phyloP scores from a whole-genome alignment of 768 basidiomycete species.

The Tylopilus sp. region DNA sequence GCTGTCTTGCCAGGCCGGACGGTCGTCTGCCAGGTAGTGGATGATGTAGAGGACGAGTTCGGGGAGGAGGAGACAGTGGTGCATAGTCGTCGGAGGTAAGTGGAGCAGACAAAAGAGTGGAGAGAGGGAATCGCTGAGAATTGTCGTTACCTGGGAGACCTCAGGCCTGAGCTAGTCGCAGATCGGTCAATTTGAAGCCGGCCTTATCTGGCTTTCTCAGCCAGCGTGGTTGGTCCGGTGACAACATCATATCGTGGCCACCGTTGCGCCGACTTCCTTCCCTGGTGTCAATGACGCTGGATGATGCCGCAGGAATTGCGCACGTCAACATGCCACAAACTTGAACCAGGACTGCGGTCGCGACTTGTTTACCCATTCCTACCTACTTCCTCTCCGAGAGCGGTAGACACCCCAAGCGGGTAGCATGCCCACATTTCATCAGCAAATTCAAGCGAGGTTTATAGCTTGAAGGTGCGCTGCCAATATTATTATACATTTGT shows the following conservation, averaged over 20 bases:
- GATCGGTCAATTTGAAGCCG: not conserved
- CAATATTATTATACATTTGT: too few relatives aligned
- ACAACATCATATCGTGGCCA: not conserved
- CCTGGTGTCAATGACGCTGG: too few relatives aligned
- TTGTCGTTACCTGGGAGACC: not conserved
- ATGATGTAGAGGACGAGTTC: conserved; percentile 27
- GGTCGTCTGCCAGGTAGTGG: conserved; percentile 22
- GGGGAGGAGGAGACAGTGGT: conserved; percentile 27
- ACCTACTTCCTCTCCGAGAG: too few relatives aligned
- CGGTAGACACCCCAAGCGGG: not conserved
- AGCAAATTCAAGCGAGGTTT: too few relatives aligned
- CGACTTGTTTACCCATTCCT: not conserved
- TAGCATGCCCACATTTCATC: not conserved
- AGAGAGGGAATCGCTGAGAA: too few relatives aligned
- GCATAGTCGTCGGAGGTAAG: conserved; percentile 16
- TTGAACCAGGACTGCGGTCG: not conserved
- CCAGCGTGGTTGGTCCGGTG: not conserved
- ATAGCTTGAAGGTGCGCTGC: too few relatives aligned
- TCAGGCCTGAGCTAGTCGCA: not conserved
- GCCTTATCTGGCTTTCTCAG: not conserved
- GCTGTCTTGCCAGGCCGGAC: conserved; percentile 11
- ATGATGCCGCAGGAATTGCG: not conserved
- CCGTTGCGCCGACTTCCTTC: too few relatives aligned
- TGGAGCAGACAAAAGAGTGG: too few relatives aligned
- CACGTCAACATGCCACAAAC: not conserved